Evolutionary conservation across 2,329 filamentous ascomycete species (phyloP).

Genomic region (Colletotrichum higginsianum): DNA sequence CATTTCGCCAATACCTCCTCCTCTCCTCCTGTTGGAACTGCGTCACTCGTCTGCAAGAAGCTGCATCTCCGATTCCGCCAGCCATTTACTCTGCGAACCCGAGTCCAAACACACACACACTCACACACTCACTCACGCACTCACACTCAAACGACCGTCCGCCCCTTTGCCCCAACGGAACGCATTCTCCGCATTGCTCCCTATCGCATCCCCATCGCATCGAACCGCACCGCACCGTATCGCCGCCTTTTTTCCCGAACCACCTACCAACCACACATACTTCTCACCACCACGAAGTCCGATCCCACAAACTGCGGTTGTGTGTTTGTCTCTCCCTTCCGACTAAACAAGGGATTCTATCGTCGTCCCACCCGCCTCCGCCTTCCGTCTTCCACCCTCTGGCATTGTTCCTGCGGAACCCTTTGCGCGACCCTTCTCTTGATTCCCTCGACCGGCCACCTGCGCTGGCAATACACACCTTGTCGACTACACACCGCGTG

Average conservation of each 20-base stretch:
- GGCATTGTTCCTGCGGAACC: background rate
- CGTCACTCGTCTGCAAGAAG: slow-evolving; percentile 38
- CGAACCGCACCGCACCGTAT: slow-evolving; percentile 25
- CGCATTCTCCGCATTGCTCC: background rate
- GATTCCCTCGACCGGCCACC: background rate
- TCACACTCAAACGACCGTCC: background rate
- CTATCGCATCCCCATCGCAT: too few species aligned
- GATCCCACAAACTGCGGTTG: background rate
- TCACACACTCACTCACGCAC: background rate
- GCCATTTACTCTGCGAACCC: background rate
- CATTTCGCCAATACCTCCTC: slow-evolving; percentile 22
- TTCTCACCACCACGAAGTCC: background rate
- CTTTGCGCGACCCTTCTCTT: slow-evolving; percentile 1
- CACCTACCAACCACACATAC: background rate
- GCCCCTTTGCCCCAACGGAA: slow-evolving; percentile 32
- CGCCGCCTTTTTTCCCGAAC: slow-evolving; percentile 20
- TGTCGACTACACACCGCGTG: slow-evolving; percentile 17
- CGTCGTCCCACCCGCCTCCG: slow-evolving; percentile 5
- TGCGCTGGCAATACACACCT: slow-evolving; percentile 4
- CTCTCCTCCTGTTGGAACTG: slow-evolving; percentile 16
- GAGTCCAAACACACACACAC: slow-evolving; percentile 10
- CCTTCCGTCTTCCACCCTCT: background rate
- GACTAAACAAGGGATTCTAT: slow-evolving; percentile 32
- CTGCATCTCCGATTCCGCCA: slow-evolving; percentile 29
- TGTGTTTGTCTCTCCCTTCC: slow-evolving; percentile 14